phyloP scores from a whole-genome alignment of 805 yeast genomes.

The Pichia gijzeniarum region DNA sequence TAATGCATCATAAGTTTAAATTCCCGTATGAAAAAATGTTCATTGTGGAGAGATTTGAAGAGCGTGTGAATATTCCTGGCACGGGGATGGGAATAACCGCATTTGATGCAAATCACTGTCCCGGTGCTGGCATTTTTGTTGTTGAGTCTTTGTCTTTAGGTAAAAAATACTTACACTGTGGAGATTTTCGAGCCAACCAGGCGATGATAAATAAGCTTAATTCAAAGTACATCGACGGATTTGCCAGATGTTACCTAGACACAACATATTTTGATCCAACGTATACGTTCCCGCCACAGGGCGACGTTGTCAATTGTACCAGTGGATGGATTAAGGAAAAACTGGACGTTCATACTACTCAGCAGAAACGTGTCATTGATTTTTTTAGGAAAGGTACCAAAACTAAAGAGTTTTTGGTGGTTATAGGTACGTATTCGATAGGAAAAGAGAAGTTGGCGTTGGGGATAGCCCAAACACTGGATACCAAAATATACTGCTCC shows the following conservation, averaged over 20 bases:
- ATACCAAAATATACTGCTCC: constrained; percentile 51
- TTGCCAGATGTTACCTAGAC: constrained; percentile 73
- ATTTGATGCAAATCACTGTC: constrained; percentile 92
- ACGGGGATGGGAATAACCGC: constrained; percentile 47
- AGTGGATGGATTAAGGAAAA: constrained; percentile 41
- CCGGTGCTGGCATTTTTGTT: constrained; percentile 83
- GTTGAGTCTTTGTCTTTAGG: constrained; percentile 45
- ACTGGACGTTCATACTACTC: constrained; percentile 18
- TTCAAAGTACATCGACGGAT: constrained; percentile 16
- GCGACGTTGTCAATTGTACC: constrained; percentile 54
- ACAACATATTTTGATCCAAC: constrained; percentile 81
- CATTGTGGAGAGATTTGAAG: constrained; percentile 33
- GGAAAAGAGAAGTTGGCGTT: constrained; percentile 89
- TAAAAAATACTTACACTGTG: constrained; percentile 65
- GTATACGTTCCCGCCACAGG: constrained; percentile 74
- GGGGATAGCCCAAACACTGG: constrained; percentile 45
- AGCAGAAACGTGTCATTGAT: constrained; percentile 33
- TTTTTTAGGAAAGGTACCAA: constrained; percentile 19
- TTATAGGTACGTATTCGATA: constrained; percentile 85
- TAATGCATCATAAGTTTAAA: constrained; percentile 49
- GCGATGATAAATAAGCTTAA: constrained; percentile 38
- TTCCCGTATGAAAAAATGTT: constrained; percentile 39
- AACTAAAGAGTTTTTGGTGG: constrained; percentile 34
- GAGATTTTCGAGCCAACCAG: constrained; percentile 77
- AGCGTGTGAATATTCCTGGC: constrained; percentile 34